These are phyloP conservation scores for Fragaria nilgerrensis DNA, from an alignment of 306 rosid genomes.

Conservation along the genomic window DNA sequence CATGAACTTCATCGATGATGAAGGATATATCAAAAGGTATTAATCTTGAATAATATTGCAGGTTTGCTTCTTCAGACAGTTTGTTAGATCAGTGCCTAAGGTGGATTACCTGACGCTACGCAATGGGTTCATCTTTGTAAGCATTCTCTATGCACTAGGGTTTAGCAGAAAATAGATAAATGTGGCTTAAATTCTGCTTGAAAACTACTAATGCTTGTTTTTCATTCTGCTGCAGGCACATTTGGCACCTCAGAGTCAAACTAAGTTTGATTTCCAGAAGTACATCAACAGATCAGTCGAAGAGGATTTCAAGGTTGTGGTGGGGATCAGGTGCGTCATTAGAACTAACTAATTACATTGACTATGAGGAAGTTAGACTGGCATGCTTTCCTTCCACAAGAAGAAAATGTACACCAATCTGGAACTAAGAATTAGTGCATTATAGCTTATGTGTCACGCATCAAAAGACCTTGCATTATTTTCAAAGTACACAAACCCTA, in stretches of 20 bases:
- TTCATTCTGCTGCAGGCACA: constrained; percentile 58
- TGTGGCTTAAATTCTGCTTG: neutral
- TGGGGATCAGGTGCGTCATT: constrained; percentile 68
- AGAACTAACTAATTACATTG: neutral
- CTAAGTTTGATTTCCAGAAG: constrained; percentile 62
- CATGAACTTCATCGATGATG: neutral
- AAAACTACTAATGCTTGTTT: neutral
- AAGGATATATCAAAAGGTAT: neutral
- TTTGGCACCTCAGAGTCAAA: constrained; percentile 71
- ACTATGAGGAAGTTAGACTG: neutral
- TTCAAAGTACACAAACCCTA: neutral
- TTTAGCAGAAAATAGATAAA: neutral
- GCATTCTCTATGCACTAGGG: neutral
- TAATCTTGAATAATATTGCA: constrained; percentile 10
- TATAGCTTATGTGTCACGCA: neutral
- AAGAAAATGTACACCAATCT: neutral
- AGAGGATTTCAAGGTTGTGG: constrained; percentile 82
- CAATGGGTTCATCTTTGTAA: constrained; percentile 79
- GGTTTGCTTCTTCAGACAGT: constrained; percentile 81
- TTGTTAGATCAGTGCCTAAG: constrained; percentile 73
- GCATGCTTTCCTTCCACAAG: neutral
- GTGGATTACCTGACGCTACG: constrained; percentile 85
- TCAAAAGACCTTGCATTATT: neutral
- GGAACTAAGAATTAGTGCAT: neutral
- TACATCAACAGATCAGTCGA: constrained; percentile 75